phyloP scores from a whole-genome alignment of 805 yeast species.

The Myxozyma neglecta region DNA sequence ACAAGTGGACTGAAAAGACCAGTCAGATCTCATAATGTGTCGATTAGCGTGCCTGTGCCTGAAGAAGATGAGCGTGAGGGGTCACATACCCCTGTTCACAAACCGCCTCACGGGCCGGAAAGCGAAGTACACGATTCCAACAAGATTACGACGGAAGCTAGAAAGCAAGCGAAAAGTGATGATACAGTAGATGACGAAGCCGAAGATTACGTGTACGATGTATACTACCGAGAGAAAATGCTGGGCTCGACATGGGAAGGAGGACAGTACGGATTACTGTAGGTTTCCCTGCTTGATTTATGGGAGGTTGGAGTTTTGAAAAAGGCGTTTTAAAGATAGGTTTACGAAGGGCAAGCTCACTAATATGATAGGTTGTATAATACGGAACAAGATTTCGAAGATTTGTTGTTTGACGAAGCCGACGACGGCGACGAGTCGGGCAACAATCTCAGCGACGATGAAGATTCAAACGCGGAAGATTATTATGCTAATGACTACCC shows the following conservation, averaged over 20 bases:
- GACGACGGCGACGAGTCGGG: slow-evolving; percentile 21
- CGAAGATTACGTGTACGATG: slow-evolving; percentile 88
- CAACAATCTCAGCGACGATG: slow-evolving; percentile 38
- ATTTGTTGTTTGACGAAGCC: slow-evolving; percentile 22
- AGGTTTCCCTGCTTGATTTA: slow-evolving; percentile 15
- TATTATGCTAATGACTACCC: slow-evolving; percentile 93
- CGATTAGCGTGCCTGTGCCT: background rate
- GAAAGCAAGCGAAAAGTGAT: background rate
- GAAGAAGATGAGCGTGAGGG: background rate
- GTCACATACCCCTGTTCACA: background rate
- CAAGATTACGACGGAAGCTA: background rate
- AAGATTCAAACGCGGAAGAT: slow-evolving; percentile 68
- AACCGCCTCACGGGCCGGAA: background rate
- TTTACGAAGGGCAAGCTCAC: too few relatives aligned
- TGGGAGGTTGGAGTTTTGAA: background rate
- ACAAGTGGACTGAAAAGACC: slow-evolving; percentile 15
- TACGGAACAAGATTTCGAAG: slow-evolving; percentile 15
- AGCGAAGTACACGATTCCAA: background rate
- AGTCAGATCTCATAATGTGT: background rate
- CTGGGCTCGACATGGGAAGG: slow-evolving; percentile 37
- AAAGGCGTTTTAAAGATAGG: background rate
- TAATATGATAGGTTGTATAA: slow-evolving; percentile 16
- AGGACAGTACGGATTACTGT: slow-evolving; percentile 31
- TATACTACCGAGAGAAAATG: slow-evolving; percentile 63
- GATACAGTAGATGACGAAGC: slow-evolving; percentile 37